Evolutionary conservation across 176 grass and related monocot species (phyloP).

Genomic region (Panicum miliaceum): DNA sequence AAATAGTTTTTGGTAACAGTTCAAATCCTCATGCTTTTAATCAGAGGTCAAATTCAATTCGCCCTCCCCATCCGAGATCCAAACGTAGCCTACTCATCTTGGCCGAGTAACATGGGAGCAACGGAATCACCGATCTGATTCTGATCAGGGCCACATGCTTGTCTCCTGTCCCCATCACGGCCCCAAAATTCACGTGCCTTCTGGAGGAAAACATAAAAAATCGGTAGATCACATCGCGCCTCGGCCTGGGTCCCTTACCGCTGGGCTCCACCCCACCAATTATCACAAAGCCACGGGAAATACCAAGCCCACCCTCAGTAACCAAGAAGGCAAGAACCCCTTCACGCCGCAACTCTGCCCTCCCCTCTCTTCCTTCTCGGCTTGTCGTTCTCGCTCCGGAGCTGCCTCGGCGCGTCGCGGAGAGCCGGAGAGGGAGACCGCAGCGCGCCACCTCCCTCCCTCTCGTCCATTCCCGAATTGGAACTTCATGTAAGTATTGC

Average conservation of each 20-base stretch:
- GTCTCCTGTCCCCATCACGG: neutral
- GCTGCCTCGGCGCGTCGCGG: neutral
- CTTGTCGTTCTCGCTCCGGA: too few species aligned
- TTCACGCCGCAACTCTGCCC: neutral
- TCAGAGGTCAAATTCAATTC: too few species aligned
- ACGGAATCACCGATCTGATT: conserved; percentile 3
- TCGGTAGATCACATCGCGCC: neutral
- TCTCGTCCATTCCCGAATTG: neutral
- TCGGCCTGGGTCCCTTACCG: neutral
- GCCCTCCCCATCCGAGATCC: too few species aligned
- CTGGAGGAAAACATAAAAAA: neutral
- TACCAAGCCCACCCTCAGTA: neutral
- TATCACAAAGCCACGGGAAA: conserved; percentile 15
- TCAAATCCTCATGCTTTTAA: too few species aligned
- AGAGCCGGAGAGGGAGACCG: neutral
- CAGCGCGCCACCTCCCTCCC: neutral
- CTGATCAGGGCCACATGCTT: conserved; percentile 12
- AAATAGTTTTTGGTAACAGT: too few species aligned
- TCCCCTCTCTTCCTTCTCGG: neutral
- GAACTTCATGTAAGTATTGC: neutral
- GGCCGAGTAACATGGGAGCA: neutral
- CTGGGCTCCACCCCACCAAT: neutral
- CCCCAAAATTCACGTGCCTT: conserved; percentile 21
- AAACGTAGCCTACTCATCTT: neutral
- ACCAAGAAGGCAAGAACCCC: neutral